Evolutionary conservation across 2,329 filamentous ascomycete genomes (phyloP), one percentile per base, ranked within the genome.

Genomic region (Rutstroemia sp.): DNA sequence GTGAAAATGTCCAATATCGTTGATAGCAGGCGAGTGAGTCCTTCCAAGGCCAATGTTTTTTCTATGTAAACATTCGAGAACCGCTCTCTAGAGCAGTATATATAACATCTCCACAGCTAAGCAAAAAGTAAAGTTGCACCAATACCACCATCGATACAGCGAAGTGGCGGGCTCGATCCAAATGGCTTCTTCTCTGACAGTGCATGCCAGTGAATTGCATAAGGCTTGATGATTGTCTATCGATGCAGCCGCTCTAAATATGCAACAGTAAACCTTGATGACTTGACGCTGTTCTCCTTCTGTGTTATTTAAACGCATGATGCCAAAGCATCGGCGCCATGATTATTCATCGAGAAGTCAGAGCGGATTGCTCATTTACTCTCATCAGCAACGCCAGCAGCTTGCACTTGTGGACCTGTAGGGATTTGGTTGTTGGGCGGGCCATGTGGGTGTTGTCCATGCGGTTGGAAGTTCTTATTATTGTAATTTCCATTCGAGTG

Each of bases 401-500:
- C 65, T 61, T 68, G 65, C 44, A 61, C 54, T 58, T 75, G 75
- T 39, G 73, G 64, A 19, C 66, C 71, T 44, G 72, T 68, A 14
- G 68, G 66, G 56, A 64, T 65, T 55, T 70, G 70, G 61, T 67
- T 65, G 52, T 64, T 72, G 48, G 67, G 69, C 50, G 73, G 72
- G 54, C 68, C 67, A 61, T 75, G 71, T 58, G 73, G 70, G 59
- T 76, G 67, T 57, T 65, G 65, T 42, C 58, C 60, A 54, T 70
- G 67, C 38, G 69, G 72, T 51, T 74, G 73, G 58, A 76, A 78
- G 60, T 74, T 77, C 69, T 81, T 80, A n/a, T 69, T 79, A 63
- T 73, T 76, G 60, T 70, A 73, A 60, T 68, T 78, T 61, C 79
- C 80, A 65, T 78, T 83, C 42, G 75, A 75, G 51, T 69, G 65